A percentile compares a stretch with the other conserved stretches of the same genome.
Conservation (phyloP, 371 early-diverging fungal genomes). For the Nematocida sp. region DNA sequence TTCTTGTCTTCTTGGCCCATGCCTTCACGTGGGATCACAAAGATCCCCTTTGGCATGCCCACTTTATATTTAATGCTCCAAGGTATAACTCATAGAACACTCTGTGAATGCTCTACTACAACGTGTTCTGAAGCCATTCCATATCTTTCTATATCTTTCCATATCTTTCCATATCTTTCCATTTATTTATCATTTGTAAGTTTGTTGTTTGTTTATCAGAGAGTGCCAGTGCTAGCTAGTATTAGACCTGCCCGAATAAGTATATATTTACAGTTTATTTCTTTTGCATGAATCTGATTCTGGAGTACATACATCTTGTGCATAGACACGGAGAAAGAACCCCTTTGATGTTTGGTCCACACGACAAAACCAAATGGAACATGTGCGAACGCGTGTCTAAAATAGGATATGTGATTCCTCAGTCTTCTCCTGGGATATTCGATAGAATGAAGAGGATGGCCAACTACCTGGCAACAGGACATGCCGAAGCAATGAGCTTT, state of each 20-base stretch:
- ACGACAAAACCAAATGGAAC: slow-evolving; percentile 49
- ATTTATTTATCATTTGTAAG: no score
- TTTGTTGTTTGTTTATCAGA: no score
- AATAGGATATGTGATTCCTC: slow-evolving; percentile 31
- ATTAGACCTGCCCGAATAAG: neutral
- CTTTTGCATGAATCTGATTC: slow-evolving; percentile 38
- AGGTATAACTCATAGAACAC: no score
- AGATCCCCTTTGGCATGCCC: no score
- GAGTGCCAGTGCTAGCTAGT: neutral
- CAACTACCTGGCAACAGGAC: slow-evolving; percentile 2
- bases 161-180: no score
- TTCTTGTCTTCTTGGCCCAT: no score
- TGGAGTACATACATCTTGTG: slow-evolving; percentile 43
- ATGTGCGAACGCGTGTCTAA: slow-evolving; percentile 41
- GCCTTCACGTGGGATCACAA: no score
- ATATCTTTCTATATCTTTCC: no score
- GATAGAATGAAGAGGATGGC: slow-evolving; percentile 12
- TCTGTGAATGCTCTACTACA: no score
- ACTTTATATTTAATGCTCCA: no score
- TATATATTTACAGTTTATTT: slow-evolving; percentile 11
- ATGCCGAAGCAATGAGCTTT: slow-evolving; percentile 16
- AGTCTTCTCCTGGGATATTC: neutral
- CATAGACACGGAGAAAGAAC: slow-evolving; percentile 51
- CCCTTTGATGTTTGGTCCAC: slow-evolving; percentile 43
- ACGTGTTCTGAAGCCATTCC: no score